Evolutionary conservation across 371 early-diverging fungal species (phyloP), one percentile per base, ranked within the genome.

Genomic region (Mucor lusitanicus): DNA sequence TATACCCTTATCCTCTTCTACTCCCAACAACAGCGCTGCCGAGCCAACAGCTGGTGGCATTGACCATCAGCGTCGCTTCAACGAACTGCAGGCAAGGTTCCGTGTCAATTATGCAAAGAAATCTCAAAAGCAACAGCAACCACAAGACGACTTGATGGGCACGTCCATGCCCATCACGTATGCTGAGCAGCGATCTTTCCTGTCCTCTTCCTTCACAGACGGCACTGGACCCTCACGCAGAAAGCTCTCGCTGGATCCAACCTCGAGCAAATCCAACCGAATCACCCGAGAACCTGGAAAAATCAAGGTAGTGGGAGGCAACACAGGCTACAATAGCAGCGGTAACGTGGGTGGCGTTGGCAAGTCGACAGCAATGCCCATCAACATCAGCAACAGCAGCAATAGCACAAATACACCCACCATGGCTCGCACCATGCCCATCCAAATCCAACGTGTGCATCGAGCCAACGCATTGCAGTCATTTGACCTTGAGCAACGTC

Each of bases 401-500:
- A 89, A 88, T n/a, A n/a, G n/a, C 61, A 87, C 74, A 9, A 65
- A 59, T 42, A 54, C 65, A 27, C 56, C 69, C 12, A 56, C 59
- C 9, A 64, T 69, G 19, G 66, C 73, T 40, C 66, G 73, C 15
- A 73, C 75, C 7, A 69, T 79, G 65, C 80, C 80, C 6, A 79
- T 79, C 40, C 80, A 79, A 62, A 79, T 79, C 15, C 73, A 77
- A 58, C 46, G 80, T 32, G 70, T 81, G 1, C 66, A 74, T 68
- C 37, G 74, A 54, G 58, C 59, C 32, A 56, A 69, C 57, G 56
- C 68, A 32, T 59, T 61, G 25, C 78, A 75, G 63, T 69, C 74
- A n/a, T 58, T 80, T 48, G 80, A 81, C 25, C 70, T 79, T 32
- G 86, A 80, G 50, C 83, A 84, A 37, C 77, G 74, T 17, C 77